A percentile compares a stretch with the other conserved stretches of the same genome.
Conservation (phyloP, 2,329 filamentous ascomycete species). For the Lecanosticta acicola region DNA sequence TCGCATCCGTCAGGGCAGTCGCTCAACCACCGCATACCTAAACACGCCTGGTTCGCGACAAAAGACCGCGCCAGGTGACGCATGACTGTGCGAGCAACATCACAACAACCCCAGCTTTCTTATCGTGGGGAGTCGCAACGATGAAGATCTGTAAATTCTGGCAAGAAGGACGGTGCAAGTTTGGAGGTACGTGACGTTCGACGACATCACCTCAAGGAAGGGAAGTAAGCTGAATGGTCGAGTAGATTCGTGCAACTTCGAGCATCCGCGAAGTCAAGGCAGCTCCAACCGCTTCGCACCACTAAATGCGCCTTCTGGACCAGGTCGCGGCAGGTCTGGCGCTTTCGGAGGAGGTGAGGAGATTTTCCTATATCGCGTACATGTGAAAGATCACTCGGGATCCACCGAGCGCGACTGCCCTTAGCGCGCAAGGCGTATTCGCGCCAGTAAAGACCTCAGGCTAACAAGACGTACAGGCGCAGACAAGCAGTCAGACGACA, state of each 20-base stretch:
- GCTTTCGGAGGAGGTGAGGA: constrained; percentile 16
- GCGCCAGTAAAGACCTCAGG: no score
- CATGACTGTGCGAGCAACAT: background rate
- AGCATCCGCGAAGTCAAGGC: constrained; percentile 48
- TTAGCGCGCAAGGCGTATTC: no score
- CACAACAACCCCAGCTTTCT: background rate
- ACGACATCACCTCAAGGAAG: background rate
- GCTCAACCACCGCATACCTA: no score
- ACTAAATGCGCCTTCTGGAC: constrained; percentile 33
- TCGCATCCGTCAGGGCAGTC: no score
- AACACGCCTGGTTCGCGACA: background rate
- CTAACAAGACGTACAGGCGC: no score
- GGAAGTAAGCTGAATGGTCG: constrained; percentile 4
- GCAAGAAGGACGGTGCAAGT: constrained; percentile 59
- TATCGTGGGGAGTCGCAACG: background rate
- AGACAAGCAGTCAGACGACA: no score
- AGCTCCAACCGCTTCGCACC: constrained; percentile 55
- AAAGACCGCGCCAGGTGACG: background rate
- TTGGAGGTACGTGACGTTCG: constrained; percentile 50
- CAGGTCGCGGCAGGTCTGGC: constrained; percentile 19
- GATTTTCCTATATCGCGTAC: no score
- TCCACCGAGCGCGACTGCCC: no score
- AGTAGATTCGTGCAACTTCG: constrained; percentile 53
- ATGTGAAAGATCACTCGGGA: no score
- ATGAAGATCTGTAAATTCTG: constrained; percentile 56